phyloP scores from a whole-genome alignment of 352 stramenopile genomes.

The Blastocystis sp. region DNA sequence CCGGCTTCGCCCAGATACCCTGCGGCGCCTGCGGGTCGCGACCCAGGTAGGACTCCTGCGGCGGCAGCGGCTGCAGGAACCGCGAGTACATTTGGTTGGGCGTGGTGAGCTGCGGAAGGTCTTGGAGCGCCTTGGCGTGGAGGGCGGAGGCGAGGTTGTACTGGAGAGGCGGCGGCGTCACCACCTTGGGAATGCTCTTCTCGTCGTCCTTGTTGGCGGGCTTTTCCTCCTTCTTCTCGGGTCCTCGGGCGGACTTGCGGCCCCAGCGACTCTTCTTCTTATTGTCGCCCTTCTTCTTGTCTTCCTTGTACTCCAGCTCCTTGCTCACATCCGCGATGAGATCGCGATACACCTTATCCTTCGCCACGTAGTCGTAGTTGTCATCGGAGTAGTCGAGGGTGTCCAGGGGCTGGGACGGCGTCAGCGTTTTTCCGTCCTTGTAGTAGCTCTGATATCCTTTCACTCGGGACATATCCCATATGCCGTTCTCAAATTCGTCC shows the following conservation, averaged over 20 bases:
- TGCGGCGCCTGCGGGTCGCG: not conserved
- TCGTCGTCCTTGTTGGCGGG: not conserved
- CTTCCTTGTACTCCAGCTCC: constrained; percentile 33
- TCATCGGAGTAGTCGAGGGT: not conserved
- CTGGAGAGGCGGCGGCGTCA: not conserved
- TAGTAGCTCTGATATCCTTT: not conserved
- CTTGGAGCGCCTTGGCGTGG: not conserved
- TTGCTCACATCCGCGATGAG: constrained; percentile 38
- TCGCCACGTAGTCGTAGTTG: constrained; percentile 1
- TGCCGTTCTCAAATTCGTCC: not conserved
- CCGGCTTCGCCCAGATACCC: not conserved
- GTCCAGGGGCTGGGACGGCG: not conserved
- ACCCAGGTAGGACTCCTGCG: not conserved
- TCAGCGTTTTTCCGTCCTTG: not conserved
- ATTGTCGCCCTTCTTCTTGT: constrained; percentile 36
- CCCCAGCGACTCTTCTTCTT: constrained; percentile 47
- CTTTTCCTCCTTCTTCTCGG: not conserved
- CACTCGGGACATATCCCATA: not conserved
- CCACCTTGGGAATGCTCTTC: not conserved
- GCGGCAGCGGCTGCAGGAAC: not conserved
- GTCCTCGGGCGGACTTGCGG: not conserved
- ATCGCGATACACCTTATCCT: constrained; percentile 22
- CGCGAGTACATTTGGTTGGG: not conserved
- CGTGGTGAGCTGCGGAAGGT: not conserved
- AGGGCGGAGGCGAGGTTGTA: not conserved